Conservation (phyloP, 2,329 filamentous ascomycete species). For the Ustulina deusta region DNA sequence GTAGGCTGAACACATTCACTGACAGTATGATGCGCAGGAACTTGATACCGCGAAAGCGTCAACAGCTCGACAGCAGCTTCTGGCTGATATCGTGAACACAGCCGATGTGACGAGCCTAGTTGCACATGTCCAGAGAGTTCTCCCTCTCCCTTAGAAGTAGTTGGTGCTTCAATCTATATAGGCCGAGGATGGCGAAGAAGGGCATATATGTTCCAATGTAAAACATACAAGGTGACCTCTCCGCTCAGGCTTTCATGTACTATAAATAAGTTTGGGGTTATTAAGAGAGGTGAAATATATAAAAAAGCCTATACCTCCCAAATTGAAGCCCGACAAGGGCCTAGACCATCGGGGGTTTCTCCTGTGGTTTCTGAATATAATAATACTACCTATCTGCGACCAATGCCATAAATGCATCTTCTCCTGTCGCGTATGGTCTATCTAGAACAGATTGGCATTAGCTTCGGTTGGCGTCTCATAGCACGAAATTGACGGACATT, state of each 20-base stretch:
- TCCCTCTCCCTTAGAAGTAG: conserved; percentile 6
- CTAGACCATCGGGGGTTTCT: too few relatives aligned
- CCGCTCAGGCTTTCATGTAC: conserved; percentile 4
- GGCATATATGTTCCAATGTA: background rate
- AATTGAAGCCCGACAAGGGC: background rate
- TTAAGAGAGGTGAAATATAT: background rate
- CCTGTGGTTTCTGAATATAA: background rate
- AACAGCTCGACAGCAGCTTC: conserved; percentile 20
- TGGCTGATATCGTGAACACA: conserved; percentile 10
- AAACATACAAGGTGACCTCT: background rate
- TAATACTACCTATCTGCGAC: background rate
- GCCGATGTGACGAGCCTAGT: conserved; percentile 27
- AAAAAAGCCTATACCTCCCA: background rate
- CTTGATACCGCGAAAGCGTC: conserved; percentile 17
- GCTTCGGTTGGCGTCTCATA: background rate
- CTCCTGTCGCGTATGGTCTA: background rate
- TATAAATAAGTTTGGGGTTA: background rate
- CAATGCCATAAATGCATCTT: background rate
- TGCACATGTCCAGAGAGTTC: conserved; percentile 19
- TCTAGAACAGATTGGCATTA: background rate
- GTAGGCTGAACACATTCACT: background rate
- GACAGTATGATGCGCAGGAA: conserved; percentile 20
- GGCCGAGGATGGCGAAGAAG: background rate
- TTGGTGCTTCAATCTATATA: background rate
- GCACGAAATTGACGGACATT: background rate